Base-by-base conservation (phyloP, 1,139 yeast genomes). In the Fermentozyma sake region DNA sequence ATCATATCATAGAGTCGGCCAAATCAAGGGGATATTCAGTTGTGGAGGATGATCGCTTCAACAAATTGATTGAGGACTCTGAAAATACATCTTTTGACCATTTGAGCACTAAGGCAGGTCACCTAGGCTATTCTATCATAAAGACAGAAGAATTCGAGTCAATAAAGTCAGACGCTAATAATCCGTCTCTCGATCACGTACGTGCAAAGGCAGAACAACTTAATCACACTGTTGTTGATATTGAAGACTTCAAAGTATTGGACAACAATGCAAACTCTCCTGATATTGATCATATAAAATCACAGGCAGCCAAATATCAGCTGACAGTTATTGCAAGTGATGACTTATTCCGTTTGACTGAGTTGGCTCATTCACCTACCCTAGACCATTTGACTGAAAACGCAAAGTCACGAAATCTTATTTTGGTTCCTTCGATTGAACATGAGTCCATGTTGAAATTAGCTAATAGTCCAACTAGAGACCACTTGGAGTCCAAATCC, bases 401-500 rank as follows among this genome's bases (percentile, higher is more conserved):
- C 23, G 51, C 58, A 12, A 51, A 48, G 18, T 43, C 55, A 2
- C 30, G 27, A 8, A 14, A 22, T 5, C 23, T 27, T 3, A 48
- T 41, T 6, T 33, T 34, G 12, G 32, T 32, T 9, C 22, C 34
- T 10, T 13, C 39, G n/a, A 24, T 35, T 3, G 31, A 31, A 7
- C 32, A 38, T 26, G 22, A 30, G 4, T 18, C 22, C n/a, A 18
- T 37, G 11, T 45, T 4, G 41, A 56, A 10, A 29, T 60, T 18
- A 38, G 39, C 43, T 1, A 19, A 36, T 5, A 31, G 35, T 11
- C 58, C 57, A 3, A 28, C 48, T 2, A 23, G 46, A 10, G 53
- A 61, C 6, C 59, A 58, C 29, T 40, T 72, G 12, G 41, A 37
- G 7, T 48, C 46, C 5, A 54, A 55, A 29, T 70, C 73, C 1